phyloP scores from a whole-genome alignment of 176 grass and related monocot species.

The Musa beccarii region DNA sequence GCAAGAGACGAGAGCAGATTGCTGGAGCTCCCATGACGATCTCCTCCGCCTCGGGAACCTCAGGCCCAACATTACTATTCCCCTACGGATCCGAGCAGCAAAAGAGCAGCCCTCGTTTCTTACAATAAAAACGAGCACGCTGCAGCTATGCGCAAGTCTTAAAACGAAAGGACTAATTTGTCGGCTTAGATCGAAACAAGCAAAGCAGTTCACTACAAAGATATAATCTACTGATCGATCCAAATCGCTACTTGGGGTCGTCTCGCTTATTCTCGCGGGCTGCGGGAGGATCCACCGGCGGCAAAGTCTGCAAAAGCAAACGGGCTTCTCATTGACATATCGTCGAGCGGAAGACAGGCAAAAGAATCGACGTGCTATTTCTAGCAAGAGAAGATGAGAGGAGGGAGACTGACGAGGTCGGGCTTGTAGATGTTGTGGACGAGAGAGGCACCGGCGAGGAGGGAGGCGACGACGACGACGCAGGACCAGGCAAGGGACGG shows the following conservation, averaged over 20 bases:
- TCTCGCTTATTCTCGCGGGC: background rate
- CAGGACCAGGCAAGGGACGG: slow-evolving; percentile 54
- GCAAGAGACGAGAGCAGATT: slow-evolving; percentile 57
- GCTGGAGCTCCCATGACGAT: slow-evolving; percentile 56
- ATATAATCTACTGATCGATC: background rate
- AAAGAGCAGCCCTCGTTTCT: background rate
- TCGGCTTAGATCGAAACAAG: background rate
- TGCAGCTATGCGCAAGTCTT: background rate
- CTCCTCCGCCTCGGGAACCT: slow-evolving; percentile 53
- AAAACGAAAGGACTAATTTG: background rate
- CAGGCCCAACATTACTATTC: slow-evolving; percentile 32
- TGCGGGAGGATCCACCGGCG: slow-evolving; percentile 4
- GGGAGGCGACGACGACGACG: slow-evolving; percentile 51
- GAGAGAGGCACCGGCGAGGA: slow-evolving; percentile 15
- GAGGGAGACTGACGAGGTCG: slow-evolving; percentile 14
- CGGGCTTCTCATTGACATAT: background rate
- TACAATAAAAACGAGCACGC: background rate
- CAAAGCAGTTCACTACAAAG: background rate
- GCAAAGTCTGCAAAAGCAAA: background rate
- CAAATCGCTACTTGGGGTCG: background rate
- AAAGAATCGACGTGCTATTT: background rate
- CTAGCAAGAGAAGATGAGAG: background rate
- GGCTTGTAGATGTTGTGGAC: slow-evolving; percentile 42
- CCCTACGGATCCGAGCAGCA: background rate
- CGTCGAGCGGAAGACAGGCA: background rate